Percentiles rank a stretch among this genome's conserved stretches.
Conservation (phyloP, 164 flowering plant species). For the Malania oleifera region DNA sequence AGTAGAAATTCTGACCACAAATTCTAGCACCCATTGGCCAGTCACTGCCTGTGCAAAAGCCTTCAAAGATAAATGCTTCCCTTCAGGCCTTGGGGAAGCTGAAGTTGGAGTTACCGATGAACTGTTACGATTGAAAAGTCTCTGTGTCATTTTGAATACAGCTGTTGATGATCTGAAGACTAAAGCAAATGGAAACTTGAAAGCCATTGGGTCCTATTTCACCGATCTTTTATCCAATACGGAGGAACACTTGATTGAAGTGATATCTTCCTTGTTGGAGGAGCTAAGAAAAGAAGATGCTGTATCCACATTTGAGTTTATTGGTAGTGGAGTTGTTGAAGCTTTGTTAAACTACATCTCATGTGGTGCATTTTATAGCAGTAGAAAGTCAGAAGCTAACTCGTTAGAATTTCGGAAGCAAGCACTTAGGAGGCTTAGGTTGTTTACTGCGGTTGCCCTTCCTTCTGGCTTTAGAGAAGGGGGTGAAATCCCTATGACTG, state of each 20-base stretch:
- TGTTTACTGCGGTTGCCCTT: slow-evolving; percentile 70
- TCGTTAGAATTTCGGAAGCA: slow-evolving; percentile 69
- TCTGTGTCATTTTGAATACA: slow-evolving; percentile 63
- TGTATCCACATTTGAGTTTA: slow-evolving; percentile 96
- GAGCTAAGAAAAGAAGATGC: slow-evolving; percentile 89
- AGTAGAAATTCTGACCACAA: slow-evolving; percentile 56
- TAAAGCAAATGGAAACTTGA: slow-evolving; percentile 79
- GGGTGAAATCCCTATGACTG: slow-evolving; percentile 58
- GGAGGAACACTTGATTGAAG: slow-evolving; percentile 65
- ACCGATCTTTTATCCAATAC: slow-evolving; percentile 43
- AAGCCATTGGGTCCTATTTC: slow-evolving; percentile 47
- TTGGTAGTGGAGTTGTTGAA: slow-evolving; percentile 90
- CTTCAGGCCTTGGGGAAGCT: slow-evolving; percentile 54
- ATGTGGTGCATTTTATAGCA: slow-evolving; percentile 83
- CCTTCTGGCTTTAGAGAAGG: slow-evolving; percentile 40
- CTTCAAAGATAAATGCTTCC: slow-evolving; percentile 86
- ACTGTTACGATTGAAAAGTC: slow-evolving; percentile 76
- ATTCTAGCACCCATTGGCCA: slow-evolving; percentile 59
- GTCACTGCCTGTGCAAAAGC: slow-evolving; percentile 74
- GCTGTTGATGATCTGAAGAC: slow-evolving; percentile 63
- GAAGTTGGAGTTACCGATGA: slow-evolving; percentile 84
- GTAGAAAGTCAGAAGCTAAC: slow-evolving; percentile 58
- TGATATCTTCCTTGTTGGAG: slow-evolving; percentile 65
- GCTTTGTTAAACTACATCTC: slow-evolving; percentile 86
- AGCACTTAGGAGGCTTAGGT: slow-evolving; percentile 71